A percentile compares a stretch with the other conserved stretches of the same genome.
Conservation (phyloP, 2,329 filamentous ascomycete genomes). For the Xylaria multiplex region DNA sequence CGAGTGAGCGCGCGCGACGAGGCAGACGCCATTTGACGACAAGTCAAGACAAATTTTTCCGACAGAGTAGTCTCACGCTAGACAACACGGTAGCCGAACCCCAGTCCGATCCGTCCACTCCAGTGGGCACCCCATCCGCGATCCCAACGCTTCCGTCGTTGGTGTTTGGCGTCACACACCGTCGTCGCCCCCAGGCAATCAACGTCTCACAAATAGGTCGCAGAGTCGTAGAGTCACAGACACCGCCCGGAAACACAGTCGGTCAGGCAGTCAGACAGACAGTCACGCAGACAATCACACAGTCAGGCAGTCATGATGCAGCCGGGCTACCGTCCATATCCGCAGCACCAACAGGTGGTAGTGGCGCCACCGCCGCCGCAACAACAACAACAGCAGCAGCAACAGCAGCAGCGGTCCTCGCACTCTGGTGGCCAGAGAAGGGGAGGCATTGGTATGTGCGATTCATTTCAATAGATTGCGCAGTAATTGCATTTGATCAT, state of each 20-base stretch:
- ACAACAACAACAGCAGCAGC: conserved; percentile 61
- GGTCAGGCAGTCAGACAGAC: conserved; percentile 24
- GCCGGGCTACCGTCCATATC: conserved; percentile 62
- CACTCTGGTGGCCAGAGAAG: conserved; percentile 61
- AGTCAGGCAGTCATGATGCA: conserved; percentile 57
- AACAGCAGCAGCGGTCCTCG: conserved; percentile 54
- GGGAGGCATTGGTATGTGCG: conserved; percentile 62
- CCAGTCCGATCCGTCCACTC: conserved; percentile 21
- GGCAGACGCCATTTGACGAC: conserved; percentile 33
- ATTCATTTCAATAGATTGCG: conserved; percentile 28
- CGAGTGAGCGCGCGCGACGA: conserved; percentile 27
- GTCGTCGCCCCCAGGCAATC: conserved; percentile 30
- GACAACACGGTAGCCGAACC: conserved; percentile 30
- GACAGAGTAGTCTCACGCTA: conserved; percentile 32
- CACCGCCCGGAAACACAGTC: conserved; percentile 21
- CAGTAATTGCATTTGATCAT: conserved; percentile 25
- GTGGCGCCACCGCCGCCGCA: conserved; percentile 46
- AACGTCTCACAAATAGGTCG: conserved; percentile 36
- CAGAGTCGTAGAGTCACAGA: conserved; percentile 20
- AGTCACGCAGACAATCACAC: conserved; percentile 38
- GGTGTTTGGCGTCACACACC: conserved; percentile 36
- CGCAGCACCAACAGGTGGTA: conserved; percentile 56
- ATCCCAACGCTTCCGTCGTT: conserved; percentile 24
- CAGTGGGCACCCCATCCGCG: conserved; percentile 26
- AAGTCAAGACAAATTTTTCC: conserved; percentile 17